Base-by-base conservation (phyloP, 352 stramenopile genomes). In the Phytopythium montanum region DNA sequence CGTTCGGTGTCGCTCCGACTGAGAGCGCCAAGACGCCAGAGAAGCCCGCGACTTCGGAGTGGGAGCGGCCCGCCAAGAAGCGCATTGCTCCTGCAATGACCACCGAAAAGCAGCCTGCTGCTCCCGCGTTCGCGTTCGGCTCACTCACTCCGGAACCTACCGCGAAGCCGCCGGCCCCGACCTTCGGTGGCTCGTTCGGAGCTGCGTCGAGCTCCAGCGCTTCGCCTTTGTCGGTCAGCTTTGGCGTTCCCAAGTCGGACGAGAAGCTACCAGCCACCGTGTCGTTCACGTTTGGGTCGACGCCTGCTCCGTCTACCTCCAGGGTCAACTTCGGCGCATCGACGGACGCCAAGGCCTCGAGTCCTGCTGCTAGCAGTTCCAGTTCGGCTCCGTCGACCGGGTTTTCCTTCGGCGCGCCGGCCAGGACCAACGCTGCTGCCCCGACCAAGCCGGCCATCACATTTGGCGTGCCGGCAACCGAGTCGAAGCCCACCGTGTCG, bases 401-500 rank as follows among this genome's bases (percentile, higher is more conserved):
- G 2, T 63, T 63, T 49, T 18, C 62, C 16, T 59, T 50, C 21
- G 65, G 67, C 7, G 71, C 67, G 25, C 25, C 56, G 8, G 57
- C 59, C 21, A 60, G 73, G 31, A 23, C 54, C 1, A 34, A 13
- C 16, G 42, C 25, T 38, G 33, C 33, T 14, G 34, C 56, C 9
- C 25, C 56, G 18, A 64, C 26, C 25, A 61, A 39, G 19, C 57
- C 52, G 12, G 53, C 38, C 12, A 16, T 39, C 6, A 41, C 12
- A 3, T 59, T 59, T 18, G 53, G 85, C 31, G 75, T 69, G 39
- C 64, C 72, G 33, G 25, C 59, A 6, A 33, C 18, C 6, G 34
- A 49, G 6, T 42, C 44, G 16, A 75, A 64, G 54, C 65, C 72
- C 49, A 62, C 62, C 3, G 83, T 84, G 55, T 65, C 77, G 1